These are phyloP conservation scores for Mimosa bimucronata DNA, from an alignment of 306 rosid genomes.

Conservation along the genomic window DNA sequence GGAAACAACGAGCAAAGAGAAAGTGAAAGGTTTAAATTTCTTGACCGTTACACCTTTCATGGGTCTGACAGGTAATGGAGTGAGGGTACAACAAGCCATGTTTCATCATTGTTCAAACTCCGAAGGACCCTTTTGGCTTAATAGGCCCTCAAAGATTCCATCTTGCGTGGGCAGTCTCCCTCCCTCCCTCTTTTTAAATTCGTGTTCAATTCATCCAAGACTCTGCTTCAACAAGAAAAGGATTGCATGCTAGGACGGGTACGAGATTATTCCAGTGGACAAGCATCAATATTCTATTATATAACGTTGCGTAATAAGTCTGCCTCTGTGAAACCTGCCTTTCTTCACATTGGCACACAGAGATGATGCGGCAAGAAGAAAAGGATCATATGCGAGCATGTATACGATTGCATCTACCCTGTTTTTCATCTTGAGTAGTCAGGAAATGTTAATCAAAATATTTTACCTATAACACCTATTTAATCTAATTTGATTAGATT, in stretches of 20 bases:
- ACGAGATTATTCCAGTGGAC: not conserved
- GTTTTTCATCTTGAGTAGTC: too few species aligned
- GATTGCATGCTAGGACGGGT: not conserved
- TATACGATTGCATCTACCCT: not conserved
- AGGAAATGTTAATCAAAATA: too few species aligned
- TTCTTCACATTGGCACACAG: too few species aligned
- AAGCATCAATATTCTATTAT: not conserved
- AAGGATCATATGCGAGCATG: not conserved
- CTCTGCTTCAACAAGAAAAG: constrained; percentile 31
- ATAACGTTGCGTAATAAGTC: too few species aligned
- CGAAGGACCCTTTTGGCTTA: constrained; percentile 2
- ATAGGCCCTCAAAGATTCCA: constrained; percentile 21
- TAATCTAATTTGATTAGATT: too few species aligned
- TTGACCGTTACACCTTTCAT: constrained; percentile 35
- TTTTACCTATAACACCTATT: too few species aligned
- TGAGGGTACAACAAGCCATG: not conserved
- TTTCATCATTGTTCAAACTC: not conserved
- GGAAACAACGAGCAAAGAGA: not conserved
- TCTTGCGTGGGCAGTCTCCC: constrained; percentile 6
- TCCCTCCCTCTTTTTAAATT: too few species aligned
- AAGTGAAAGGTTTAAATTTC: not conserved
- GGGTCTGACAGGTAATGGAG: constrained; percentile 18
- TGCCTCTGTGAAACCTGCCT: too few species aligned
- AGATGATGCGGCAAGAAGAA: not conserved
- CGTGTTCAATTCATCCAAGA: not conserved